A percentile compares a stretch with the other conserved stretches of the same genome.
These are phyloP conservation scores for Vanilla planifolia DNA, from an alignment of 106 monocot species.

Conservation along the genomic window DNA sequence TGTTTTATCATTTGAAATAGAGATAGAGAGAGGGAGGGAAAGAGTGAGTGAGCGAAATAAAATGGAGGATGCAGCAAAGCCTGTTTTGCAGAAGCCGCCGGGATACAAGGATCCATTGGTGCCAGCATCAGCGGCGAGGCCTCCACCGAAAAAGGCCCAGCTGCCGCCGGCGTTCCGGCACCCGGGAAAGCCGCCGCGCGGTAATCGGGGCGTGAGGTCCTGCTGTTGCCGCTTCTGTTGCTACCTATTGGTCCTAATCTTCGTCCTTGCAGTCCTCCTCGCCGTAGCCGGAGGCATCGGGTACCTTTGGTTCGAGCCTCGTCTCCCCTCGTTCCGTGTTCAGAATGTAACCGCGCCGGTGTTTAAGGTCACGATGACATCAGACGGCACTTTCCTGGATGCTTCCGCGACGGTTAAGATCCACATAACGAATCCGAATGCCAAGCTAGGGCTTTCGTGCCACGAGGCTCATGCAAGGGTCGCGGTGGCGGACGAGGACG, in stretches of 20 bases:
- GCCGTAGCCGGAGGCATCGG: conserved; percentile 30
- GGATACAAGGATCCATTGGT: conserved; percentile 41
- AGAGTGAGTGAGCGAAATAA: neutral
- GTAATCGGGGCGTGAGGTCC: conserved; percentile 16
- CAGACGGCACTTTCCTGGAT: conserved; percentile 44
- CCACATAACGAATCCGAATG: conserved; percentile 47
- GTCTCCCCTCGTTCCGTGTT: conserved; percentile 41
- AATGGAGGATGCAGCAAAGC: conserved; percentile 1
- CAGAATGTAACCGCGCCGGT: conserved; percentile 18
- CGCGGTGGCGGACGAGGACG: conserved; percentile 21
- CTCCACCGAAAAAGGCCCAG: conserved; percentile 20
- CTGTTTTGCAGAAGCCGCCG: conserved; percentile 47
- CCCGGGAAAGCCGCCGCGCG: conserved; percentile 18
- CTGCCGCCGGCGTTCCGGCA: conserved; percentile 40
- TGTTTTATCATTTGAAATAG: neutral
- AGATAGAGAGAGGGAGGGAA: neutral
- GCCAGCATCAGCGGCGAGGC: conserved; percentile 7
- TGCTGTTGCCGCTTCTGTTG: conserved; percentile 41
- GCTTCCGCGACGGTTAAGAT: conserved; percentile 13
- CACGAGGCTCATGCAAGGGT: conserved; percentile 16
- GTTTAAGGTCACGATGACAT: conserved; percentile 21
- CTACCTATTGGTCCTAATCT: conserved; percentile 17
- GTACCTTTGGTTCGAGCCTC: conserved; percentile 65
- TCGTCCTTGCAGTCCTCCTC: conserved; percentile 27
- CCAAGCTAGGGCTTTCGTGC: conserved; percentile 40